Evolutionary conservation across 805 yeast species (phyloP), one percentile per base, ranked within the genome.

Genomic region (Starmerella davenportii): DNA sequence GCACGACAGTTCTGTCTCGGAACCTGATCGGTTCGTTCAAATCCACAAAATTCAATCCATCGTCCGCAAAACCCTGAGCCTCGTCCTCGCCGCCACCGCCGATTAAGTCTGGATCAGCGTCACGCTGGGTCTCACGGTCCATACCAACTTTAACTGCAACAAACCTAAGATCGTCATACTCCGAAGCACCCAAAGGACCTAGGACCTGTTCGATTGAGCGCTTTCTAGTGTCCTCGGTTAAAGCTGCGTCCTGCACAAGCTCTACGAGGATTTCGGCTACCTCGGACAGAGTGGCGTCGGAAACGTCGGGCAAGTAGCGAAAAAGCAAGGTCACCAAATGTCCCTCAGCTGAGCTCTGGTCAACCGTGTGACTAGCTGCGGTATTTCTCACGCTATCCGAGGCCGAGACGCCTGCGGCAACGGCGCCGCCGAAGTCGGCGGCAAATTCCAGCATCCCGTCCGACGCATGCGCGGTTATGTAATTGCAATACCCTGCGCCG

Each of bases 211-310:
- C 72, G 2, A 79, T 51, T 35, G 65, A 67, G n/a, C 55, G 51
- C 35, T 70, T 70, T 44, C 69, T 69, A 5, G 58, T 59, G 3
- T 49, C 45, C 16, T 69, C 73, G 1, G 63, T 55, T 1, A 57
- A 40, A 1, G 56, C 60, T 1, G 64, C 72, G 37, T 64, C 62
- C 47, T 69, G 73, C 42, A 78, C 49, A 1, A 67, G 56, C 44
- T 69, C 76, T 30, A 80, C 48, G 0, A 75, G 51, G 3, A 75
- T 28, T 3, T 46, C 48, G 2, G 81, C 71, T 4, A 84, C 79
- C 3, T 90, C 76, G 17, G 73, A 53, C 2, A 82, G 65, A 2
- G 74, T 69, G 32, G 73, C 79, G 40, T 78, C 82, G 7, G 85
- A 71, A n/a, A 79, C 70, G 53, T 84, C 95, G 11, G 76, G 78